Evolutionary conservation across 306 rosid genomes (phyloP).

Genomic region (Cyamopsis tetragonoloba): DNA sequence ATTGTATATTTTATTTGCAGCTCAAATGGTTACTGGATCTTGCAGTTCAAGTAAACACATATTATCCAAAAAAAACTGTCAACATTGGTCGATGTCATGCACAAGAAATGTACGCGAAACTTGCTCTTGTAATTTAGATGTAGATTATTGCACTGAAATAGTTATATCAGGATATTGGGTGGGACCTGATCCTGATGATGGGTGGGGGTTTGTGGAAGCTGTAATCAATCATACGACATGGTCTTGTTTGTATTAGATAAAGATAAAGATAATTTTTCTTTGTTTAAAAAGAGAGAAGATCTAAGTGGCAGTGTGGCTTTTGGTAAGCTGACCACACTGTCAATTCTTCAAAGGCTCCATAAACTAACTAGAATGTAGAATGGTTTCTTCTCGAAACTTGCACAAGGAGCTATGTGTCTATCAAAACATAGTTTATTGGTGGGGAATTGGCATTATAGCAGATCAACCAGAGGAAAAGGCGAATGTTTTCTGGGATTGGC

Average conservation of each 20-base stretch:
- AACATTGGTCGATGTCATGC: slow-evolving; percentile 21
- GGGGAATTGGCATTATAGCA: too few species aligned
- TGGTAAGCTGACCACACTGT: neutral
- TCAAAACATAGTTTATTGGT: too few species aligned
- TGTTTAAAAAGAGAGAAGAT: too few species aligned
- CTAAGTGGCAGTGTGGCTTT: slow-evolving; percentile 1
- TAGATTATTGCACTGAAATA: slow-evolving; percentile 34
- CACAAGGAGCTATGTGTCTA: too few species aligned
- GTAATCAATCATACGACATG: slow-evolving; percentile 46
- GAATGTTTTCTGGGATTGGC: too few species aligned
- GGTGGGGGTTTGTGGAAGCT: slow-evolving; percentile 89
- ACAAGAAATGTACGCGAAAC: slow-evolving; percentile 33
- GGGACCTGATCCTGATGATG: slow-evolving; percentile 92
- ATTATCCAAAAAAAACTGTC: slow-evolving; percentile 29
- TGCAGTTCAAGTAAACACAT: slow-evolving; percentile 27
- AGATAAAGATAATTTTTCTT: slow-evolving; percentile 26
- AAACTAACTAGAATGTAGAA: slow-evolving; percentile 14
- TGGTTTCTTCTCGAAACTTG: neutral
- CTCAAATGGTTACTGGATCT: slow-evolving; percentile 32
- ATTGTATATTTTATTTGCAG: slow-evolving; percentile 53
- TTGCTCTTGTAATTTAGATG: slow-evolving; percentile 31
- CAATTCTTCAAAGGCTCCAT: neutral
- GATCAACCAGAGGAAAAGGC: too few species aligned
- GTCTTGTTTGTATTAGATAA: neutral
- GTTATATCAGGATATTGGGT: slow-evolving; percentile 84